Evolutionary conservation across 371 early-diverging fungal species (phyloP), one percentile per base, ranked within the genome.

Genomic region (Catenaria anguillulae): DNA sequence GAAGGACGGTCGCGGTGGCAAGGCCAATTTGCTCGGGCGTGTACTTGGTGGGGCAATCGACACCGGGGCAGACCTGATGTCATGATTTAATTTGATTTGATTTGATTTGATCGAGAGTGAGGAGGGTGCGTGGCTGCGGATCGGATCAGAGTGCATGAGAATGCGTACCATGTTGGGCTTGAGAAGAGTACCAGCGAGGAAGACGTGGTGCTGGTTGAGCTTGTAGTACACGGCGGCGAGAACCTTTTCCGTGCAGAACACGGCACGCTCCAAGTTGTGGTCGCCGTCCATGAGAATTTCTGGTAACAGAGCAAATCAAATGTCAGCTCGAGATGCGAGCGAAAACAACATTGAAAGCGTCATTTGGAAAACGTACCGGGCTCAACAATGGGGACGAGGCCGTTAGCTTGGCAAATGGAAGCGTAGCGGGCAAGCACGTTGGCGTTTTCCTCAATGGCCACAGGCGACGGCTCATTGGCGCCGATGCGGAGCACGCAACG

Each of bases 101-200:
- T n/a, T n/a, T n/a, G n/a, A n/a, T n/a, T n/a, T n/a, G n/a, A n/a
- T n/a, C n/a, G n/a, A n/a, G n/a, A n/a, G n/a, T n/a, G n/a, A n/a
- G n/a, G n/a, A n/a, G n/a, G n/a, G n/a, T n/a, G n/a, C n/a, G n/a
- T n/a, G n/a, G n/a, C n/a, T n/a, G n/a, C n/a, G n/a, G n/a, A n/a
- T n/a, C n/a, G n/a, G n/a, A n/a, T n/a, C n/a, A n/a, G n/a, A n/a
- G n/a, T n/a, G n/a, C n/a, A n/a, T n/a, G n/a, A n/a, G n/a, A n/a
- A n/a, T n/a, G n/a, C n/a, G n/a, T n/a, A n/a, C 75, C 84, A 83
- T 84, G 68, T 82, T 81, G 62, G 79, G 73, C 71, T 85, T 85
- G 36, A 85, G 69, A 36, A 85, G 67, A 33, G 84, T 67, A 29
- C 84, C 83, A 61, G 81, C 81, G 34, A 85, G 71, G 72, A 70